Percentiles rank a stretch among this genome's conserved stretches.
Conservation (phyloP, 345 rosid genomes). For the Cardiospermum halicacabum region DNA sequence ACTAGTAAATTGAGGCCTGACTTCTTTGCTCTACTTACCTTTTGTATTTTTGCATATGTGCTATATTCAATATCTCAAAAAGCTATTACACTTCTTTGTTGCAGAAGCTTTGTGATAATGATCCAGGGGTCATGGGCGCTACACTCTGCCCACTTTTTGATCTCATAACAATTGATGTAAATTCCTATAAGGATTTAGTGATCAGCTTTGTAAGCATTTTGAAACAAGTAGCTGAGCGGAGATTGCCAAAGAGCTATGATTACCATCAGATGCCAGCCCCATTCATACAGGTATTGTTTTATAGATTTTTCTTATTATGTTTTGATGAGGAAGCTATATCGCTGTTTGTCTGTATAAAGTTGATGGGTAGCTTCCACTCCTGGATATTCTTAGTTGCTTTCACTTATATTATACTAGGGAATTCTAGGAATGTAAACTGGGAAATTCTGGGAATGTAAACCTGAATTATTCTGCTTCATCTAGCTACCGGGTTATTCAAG, state of each 20-base stretch:
- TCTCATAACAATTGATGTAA: conserved; percentile 64
- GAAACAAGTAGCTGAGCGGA: conserved; percentile 86
- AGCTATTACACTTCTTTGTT: conserved; percentile 13
- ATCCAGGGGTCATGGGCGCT: conserved; percentile 99
- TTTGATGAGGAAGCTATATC: neutral
- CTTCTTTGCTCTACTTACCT: neutral
- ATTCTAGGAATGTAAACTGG: too few relatives aligned
- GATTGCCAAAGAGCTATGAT: conserved; percentile 89
- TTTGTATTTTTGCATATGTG: neutral
- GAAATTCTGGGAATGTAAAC: too few relatives aligned
- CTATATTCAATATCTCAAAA: neutral
- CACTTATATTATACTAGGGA: neutral
- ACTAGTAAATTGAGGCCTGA: neutral
- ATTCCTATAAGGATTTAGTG: conserved; percentile 78
- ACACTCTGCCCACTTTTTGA: conserved; percentile 94
- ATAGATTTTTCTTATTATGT: conserved; percentile 1
- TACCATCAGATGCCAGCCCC: conserved; percentile 99
- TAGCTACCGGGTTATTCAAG: neutral
- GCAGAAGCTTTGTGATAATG: conserved; percentile 85
- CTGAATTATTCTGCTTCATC: neutral
- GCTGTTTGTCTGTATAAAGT: neutral
- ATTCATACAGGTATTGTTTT: conserved; percentile 72
- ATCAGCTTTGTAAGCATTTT: conserved; percentile 90
- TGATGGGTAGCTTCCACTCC: neutral
- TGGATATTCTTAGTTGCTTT: neutral